Percentiles rank a stretch among this genome's conserved stretches.
Conservation (phyloP, 2,329 filamentous ascomycete genomes). For the Penicillium sp. region DNA sequence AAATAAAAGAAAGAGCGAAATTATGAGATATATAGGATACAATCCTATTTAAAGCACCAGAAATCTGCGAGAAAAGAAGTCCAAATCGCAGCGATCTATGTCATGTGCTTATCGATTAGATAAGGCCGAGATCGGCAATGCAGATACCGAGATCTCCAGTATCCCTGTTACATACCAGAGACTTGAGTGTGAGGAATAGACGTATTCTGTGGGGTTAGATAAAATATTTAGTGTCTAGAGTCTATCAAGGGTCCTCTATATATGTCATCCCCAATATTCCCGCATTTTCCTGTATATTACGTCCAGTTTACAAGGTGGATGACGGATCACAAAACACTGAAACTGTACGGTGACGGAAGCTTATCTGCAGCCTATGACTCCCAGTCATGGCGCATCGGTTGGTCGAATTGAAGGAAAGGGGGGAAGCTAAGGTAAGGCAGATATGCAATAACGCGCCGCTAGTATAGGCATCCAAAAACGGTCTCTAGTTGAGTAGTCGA, state of each 20-base stretch:
- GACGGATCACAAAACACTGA: background rate
- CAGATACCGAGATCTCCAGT: slow-evolving; percentile 6
- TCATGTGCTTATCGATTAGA: slow-evolving; percentile 26
- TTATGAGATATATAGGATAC: background rate
- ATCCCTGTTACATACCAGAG: background rate
- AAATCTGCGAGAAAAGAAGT: slow-evolving; percentile 1
- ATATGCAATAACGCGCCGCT: slow-evolving; percentile 5
- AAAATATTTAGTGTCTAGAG: background rate
- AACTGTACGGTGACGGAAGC: slow-evolving; percentile 11
- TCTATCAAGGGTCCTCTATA: background rate
- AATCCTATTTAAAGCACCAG: background rate
- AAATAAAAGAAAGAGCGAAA: background rate
- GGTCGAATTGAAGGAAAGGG: background rate
- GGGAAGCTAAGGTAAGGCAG: slow-evolving; percentile 6
- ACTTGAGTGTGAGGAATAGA: background rate
- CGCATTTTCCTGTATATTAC: background rate
- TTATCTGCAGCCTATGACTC: slow-evolving; percentile 15
- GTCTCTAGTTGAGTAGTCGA: background rate
- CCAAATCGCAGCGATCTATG: slow-evolving; percentile 13
- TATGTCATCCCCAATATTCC: background rate
- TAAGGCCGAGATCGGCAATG: slow-evolving; percentile 24
- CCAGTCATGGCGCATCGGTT: slow-evolving; percentile 1
- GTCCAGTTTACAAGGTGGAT: background rate
- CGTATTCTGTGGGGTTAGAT: background rate
- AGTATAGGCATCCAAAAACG: slow-evolving; percentile 10